These are phyloP conservation scores for Aspergillus asperescens DNA, from an alignment of 495 filamentous ascomycete species.

Conservation along the genomic window DNA sequence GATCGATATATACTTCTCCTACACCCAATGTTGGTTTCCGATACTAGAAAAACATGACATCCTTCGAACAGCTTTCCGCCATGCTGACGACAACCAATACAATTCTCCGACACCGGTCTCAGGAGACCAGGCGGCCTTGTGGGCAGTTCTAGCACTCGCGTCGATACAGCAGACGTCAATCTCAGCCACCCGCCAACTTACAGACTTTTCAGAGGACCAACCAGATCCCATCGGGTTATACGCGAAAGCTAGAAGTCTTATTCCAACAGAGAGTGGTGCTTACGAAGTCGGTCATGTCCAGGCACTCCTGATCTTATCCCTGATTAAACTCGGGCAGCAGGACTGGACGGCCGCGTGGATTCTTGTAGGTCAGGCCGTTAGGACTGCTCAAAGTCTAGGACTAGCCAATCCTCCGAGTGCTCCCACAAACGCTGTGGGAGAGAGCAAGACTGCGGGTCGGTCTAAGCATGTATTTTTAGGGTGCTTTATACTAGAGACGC, in stretches of 20 bases:
- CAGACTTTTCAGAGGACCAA: slow-evolving; percentile 16
- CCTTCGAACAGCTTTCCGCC: slow-evolving; percentile 43
- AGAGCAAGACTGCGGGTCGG: slow-evolving; percentile 24
- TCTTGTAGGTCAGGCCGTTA: slow-evolving; percentile 55
- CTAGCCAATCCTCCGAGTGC: slow-evolving; percentile 25
- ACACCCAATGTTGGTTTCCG: slow-evolving; percentile 69
- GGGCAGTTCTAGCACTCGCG: slow-evolving; percentile 53
- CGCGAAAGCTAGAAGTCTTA: slow-evolving; percentile 47
- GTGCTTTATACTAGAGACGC: slow-evolving; percentile 60
- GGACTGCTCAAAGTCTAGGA: slow-evolving; percentile 46
- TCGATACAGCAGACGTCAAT: slow-evolving; percentile 45
- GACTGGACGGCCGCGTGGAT: slow-evolving; percentile 53
- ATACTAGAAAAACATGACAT: slow-evolving; percentile 67
- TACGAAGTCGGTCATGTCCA: slow-evolving; percentile 57
- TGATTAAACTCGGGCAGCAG: slow-evolving; percentile 53
- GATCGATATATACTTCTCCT: slow-evolving; percentile 68
- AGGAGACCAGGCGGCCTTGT: slow-evolving; percentile 58
- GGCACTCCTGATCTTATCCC: slow-evolving; percentile 55
- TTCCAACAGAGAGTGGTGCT: slow-evolving; percentile 49
- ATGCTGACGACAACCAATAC: slow-evolving; percentile 37
- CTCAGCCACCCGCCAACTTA: slow-evolving; percentile 26
- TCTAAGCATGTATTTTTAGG: slow-evolving; percentile 52
- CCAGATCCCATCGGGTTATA: slow-evolving; percentile 42
- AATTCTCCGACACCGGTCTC: slow-evolving; percentile 31
- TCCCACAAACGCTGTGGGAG: slow-evolving; percentile 13